phyloP scores from a whole-genome alignment of 371 early-diverging fungal species.

The Umbelopsis sp. region DNA sequence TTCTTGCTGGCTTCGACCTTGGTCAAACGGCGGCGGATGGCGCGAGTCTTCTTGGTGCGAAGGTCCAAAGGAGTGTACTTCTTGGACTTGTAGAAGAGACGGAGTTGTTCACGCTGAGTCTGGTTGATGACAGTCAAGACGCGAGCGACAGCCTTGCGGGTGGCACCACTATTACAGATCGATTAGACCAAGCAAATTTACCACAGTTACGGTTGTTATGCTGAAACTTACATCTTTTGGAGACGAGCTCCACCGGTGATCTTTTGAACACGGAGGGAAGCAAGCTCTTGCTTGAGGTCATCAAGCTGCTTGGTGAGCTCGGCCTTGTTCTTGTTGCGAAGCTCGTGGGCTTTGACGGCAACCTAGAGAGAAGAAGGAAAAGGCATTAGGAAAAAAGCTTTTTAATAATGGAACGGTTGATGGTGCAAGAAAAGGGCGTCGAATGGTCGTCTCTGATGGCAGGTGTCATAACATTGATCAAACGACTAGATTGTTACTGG shows the following conservation, averaged over 20 bases:
- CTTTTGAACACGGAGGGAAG: slow-evolving; percentile 90
- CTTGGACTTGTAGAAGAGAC: slow-evolving; percentile 81
- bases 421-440: not conserved
- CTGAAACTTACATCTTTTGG: slow-evolving; percentile 70
- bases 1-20: slow-evolving; percentile 64
- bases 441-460: not conserved
- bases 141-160: slow-evolving; percentile 91
- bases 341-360: slow-evolving; percentile 85
- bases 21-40: slow-evolving; percentile 91
- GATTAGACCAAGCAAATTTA: not conserved
- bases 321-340: slow-evolving; percentile 86
- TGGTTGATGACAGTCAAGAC: slow-evolving; percentile 91
- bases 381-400: not conserved
- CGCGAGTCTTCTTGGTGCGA: slow-evolving; percentile 94
- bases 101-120: slow-evolving; percentile 79
- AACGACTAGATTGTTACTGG: too few relatives aligned
- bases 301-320: slow-evolving; percentile 89
- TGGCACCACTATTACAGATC: slow-evolving; percentile 51
- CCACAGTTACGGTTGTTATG: too few relatives aligned
- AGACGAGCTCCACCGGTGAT: slow-evolving; percentile 73
- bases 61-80: slow-evolving; percentile 91
- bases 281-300: slow-evolving; percentile 91
- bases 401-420: not conserved
- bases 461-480: not conserved
- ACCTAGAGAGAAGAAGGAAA: slow-evolving; percentile 37